phyloP scores from a whole-genome alignment of 306 rosid species.

The Senna siamea region DNA sequence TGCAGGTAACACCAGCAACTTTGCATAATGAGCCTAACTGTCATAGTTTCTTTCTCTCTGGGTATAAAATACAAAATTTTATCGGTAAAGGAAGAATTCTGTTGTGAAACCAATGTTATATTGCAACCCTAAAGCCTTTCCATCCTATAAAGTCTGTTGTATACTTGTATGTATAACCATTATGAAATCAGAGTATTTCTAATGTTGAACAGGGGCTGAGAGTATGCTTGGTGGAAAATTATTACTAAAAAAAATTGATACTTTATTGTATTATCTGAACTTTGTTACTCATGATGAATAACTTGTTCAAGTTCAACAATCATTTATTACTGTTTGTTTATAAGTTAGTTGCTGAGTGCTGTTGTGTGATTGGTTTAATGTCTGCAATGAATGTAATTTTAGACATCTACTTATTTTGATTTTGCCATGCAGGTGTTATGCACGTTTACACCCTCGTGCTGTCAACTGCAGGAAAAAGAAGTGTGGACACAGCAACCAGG shows the following conservation, averaged over 20 bases:
- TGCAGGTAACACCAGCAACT: background rate
- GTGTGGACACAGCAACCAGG: slow-evolving; percentile 87
- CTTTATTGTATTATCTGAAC: background rate
- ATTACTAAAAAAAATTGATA: background rate
- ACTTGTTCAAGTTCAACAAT: background rate
- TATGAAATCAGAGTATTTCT: background rate
- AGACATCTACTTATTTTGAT: background rate
- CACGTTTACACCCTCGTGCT: slow-evolving; percentile 76
- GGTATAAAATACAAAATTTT: background rate
- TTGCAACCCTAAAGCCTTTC: background rate
- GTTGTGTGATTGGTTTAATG: background rate
- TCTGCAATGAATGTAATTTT: background rate
- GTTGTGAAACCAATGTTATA: background rate
- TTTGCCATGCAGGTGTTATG: slow-evolving; percentile 63
- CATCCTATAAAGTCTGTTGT: background rate
- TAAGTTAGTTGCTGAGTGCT: background rate
- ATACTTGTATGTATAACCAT: background rate
- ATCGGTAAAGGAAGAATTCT: background rate
- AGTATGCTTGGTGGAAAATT: background rate
- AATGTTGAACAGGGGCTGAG: background rate
- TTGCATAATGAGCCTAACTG: background rate
- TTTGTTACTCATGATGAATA: slow-evolving; percentile 5
- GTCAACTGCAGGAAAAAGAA: slow-evolving; percentile 86
- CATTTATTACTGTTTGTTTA: background rate
- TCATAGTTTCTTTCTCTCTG: slow-evolving; percentile 3